A percentile compares a stretch with the other conserved stretches of the same genome.
phyloP scores from a whole-genome alignment of 306 rosid genomes.

The Betula pendula region DNA sequence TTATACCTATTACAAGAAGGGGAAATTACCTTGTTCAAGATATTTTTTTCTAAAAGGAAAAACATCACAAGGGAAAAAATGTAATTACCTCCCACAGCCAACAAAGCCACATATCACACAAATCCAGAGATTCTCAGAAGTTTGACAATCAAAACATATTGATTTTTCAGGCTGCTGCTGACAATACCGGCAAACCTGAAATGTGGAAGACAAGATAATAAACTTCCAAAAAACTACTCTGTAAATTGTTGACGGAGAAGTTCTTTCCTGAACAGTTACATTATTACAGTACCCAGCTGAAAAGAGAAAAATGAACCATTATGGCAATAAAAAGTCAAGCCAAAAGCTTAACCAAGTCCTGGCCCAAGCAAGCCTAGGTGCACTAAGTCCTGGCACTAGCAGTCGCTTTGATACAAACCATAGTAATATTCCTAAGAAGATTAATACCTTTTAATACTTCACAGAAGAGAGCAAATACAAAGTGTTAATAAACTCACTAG shows the following conservation, averaged over 20 bases:
- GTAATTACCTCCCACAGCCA: constrained; percentile 89
- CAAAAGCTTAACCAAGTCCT: not conserved
- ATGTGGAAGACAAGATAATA: not conserved
- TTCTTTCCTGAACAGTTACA: not conserved
- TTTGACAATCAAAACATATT: constrained; percentile 78
- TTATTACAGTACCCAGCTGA: constrained; percentile 6
- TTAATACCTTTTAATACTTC: too few species aligned
- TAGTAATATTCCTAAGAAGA: too few species aligned
- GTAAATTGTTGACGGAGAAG: not conserved
- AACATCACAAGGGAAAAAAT: constrained; percentile 8
- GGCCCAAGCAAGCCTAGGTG: not conserved
- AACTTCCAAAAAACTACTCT: constrained; percentile 4
- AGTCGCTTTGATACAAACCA: too few species aligned
- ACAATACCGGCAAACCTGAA: constrained; percentile 91
- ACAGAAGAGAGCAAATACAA: too few species aligned
- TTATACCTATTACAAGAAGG: constrained; percentile 50
- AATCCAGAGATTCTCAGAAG: constrained; percentile 95
- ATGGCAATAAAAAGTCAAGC: not conserved
- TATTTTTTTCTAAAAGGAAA: constrained; percentile 7
- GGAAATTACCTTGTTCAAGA: not conserved
- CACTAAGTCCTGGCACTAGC: not conserved
- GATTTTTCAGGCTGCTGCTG: constrained; percentile 98
- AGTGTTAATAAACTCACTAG: too few species aligned
- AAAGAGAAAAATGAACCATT: not conserved
- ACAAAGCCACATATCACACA: constrained; percentile 96